phyloP scores from a whole-genome alignment of 208 protist species.

The Wallacemonas sp. region DNA sequence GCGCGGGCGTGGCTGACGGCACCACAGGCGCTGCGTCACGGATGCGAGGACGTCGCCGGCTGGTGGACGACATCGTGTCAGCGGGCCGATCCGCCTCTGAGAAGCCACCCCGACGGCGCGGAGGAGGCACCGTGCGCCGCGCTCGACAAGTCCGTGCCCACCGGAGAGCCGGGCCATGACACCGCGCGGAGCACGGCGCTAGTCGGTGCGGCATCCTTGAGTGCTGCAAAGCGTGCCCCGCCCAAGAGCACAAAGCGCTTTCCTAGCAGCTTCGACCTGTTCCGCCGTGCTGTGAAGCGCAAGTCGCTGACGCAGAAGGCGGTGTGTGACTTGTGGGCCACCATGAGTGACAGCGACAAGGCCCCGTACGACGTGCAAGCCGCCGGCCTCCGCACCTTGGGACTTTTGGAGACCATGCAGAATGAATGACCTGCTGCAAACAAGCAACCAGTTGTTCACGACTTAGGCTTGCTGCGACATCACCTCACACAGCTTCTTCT shows the following conservation, averaged over 20 bases:
- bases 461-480: too few relatives aligned
- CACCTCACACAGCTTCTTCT: background rate
- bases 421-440: constrained; percentile 1
- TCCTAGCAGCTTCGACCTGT: constrained; percentile 39
- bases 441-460: too few relatives aligned
- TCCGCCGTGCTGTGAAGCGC: constrained; percentile 25
- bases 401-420: constrained; percentile 2
- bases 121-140: too few relatives aligned
- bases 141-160: too few relatives aligned
- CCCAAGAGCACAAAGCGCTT: background rate
- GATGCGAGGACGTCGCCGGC: constrained; percentile 3
- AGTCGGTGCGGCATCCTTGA: too few relatives aligned
- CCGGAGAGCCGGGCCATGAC: too few relatives aligned
- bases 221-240: background rate
- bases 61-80: constrained; percentile 7
- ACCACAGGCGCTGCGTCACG: constrained; percentile 12
- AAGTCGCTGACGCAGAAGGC: constrained; percentile 15
- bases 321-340: constrained; percentile 38
- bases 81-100: background rate
- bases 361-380: constrained; percentile 57
- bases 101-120: too few relatives aligned
- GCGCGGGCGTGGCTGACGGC: constrained; percentile 39
- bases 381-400: constrained; percentile 36
- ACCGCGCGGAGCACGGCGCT: too few relatives aligned
- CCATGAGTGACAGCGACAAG: constrained; percentile 54